A percentile compares a stretch with the other conserved stretches of the same genome.
Evolutionary conservation across 495 filamentous ascomycete genomes (phyloP).

Genomic region (Neurospora tetraspora): DNA sequence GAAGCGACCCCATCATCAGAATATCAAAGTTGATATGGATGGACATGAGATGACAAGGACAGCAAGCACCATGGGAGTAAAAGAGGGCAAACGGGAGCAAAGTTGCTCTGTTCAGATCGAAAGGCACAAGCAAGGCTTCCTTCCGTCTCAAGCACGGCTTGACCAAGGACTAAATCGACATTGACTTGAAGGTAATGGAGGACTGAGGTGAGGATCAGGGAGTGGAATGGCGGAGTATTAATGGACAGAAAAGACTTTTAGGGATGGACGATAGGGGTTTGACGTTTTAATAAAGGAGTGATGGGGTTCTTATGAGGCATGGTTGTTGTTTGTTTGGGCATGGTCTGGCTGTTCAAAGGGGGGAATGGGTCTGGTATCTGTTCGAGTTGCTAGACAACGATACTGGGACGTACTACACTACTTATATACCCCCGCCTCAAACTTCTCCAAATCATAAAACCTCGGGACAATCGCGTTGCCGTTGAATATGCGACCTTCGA

Average conservation of each 20-base stretch:
- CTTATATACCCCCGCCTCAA: slow-evolving; percentile 60
- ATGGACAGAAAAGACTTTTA: neutral
- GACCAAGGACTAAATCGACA: no score
- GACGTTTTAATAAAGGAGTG: no score
- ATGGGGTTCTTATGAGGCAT: no score
- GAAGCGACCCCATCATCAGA: no score
- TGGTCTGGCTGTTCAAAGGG: no score
- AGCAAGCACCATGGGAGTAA: neutral
- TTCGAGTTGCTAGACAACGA: neutral
- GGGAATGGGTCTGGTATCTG: neutral
- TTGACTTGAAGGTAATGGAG: no score
- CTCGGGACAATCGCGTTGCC: slow-evolving; percentile 68
- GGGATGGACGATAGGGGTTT: neutral
- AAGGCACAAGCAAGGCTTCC: neutral
- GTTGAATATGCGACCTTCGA: slow-evolving; percentile 76
- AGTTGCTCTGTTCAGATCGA: neutral
- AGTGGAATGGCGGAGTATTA: no score
- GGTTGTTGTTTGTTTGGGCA: no score
- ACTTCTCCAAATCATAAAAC: slow-evolving; percentile 73
- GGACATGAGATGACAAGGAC: neutral
- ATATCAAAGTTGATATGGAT: neutral
- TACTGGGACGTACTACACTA: neutral
- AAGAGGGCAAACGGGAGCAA: neutral
- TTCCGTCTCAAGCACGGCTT: no score
- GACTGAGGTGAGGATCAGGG: no score